These are phyloP conservation scores for Naganishia kalamii DNA, from an alignment of 768 basidiomycete genomes.

Conservation along the genomic window DNA sequence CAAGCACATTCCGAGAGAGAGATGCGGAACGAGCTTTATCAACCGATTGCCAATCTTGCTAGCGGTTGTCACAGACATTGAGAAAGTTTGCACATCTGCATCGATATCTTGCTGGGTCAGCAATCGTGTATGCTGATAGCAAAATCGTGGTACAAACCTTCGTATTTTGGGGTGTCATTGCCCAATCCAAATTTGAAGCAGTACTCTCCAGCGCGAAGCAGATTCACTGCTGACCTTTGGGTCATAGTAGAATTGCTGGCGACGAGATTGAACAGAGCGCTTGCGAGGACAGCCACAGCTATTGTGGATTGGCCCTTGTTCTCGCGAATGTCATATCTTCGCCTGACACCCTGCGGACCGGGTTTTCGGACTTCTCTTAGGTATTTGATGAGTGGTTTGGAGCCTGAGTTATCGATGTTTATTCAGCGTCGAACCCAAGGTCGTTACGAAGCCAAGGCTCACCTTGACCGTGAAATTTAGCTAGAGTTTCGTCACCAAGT, in stretches of 20 bases:
- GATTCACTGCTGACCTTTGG: neutral
- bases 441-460: neutral
- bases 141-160: neutral
- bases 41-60: constrained; percentile 9
- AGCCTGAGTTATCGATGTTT: neutral
- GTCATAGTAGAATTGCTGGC: constrained; percentile 3
- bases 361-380: constrained; percentile 8
- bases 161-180: constrained; percentile 11
- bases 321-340: neutral
- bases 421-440: too few species aligned
- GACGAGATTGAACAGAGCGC: constrained; percentile 10
- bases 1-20: neutral
- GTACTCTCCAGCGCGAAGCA: neutral
- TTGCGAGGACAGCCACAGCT: constrained; percentile 2
- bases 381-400: constrained; percentile 11
- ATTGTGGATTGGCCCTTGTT: constrained; percentile 7
- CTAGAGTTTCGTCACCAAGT: constrained; percentile 3
- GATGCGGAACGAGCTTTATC: constrained; percentile 5
- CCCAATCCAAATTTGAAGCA: constrained; percentile 12
- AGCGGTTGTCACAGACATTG: constrained; percentile 3
- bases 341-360: neutral
- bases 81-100: constrained; percentile 11
- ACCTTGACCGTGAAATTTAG: constrained; percentile 16
- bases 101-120: neutral
- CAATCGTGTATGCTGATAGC: neutral